Evolutionary conservation across 148 eudicot genomes (phyloP).

Genomic region (Pharnaceum exiguum): DNA sequence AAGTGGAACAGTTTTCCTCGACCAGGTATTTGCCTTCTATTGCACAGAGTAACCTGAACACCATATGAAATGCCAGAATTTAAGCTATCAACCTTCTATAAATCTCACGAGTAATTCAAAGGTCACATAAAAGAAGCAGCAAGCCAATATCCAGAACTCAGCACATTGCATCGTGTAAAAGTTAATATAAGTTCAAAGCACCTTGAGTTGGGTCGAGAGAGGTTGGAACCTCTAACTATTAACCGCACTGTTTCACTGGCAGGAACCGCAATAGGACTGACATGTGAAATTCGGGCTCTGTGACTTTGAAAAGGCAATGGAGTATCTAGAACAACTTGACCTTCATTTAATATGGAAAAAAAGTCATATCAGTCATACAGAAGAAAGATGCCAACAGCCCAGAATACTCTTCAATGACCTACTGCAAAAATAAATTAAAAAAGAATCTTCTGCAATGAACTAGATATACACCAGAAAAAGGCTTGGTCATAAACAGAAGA

Average conservation of each 20-base stretch:
- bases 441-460: no score
- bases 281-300: slow-evolving; percentile 46
- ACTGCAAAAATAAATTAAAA: no score
- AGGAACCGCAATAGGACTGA: slow-evolving; percentile 82
- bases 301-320: slow-evolving; percentile 42
- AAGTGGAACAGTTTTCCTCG: slow-evolving; percentile 46
- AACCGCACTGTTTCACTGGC: slow-evolving; percentile 48
- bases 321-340: slow-evolving; percentile 71
- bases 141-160: no score
- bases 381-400: no score
- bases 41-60: slow-evolving; percentile 70
- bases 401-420: no score
- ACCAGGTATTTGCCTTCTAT: slow-evolving; percentile 74
- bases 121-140: neutral
- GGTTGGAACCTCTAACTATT: slow-evolving; percentile 59
- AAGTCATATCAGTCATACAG: neutral
- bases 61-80: neutral
- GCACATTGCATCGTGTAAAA: no score
- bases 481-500: no score
- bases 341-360: slow-evolving; percentile 39
- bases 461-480: no score
- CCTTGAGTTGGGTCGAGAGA: slow-evolving; percentile 65
- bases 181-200: slow-evolving; percentile 24
- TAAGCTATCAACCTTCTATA: neutral
- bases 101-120: slow-evolving; percentile 4